phyloP scores from a whole-genome alignment of 768 basidiomycete genomes.

The Xerocomus spinulosus region DNA sequence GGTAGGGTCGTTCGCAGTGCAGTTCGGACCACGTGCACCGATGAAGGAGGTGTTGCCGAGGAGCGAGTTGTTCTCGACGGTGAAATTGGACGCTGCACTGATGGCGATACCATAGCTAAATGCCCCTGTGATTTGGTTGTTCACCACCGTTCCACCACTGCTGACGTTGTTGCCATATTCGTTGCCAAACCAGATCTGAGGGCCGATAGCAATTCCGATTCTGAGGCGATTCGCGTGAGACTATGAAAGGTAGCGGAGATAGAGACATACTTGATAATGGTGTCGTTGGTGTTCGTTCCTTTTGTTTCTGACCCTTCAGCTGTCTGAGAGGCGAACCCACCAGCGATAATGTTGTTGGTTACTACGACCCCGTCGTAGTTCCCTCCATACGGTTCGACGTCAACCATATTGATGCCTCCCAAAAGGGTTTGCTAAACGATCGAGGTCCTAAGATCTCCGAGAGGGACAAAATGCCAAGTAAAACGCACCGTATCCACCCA shows the following conservation, averaged over 20 bases:
- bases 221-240: slow-evolving; percentile 34
- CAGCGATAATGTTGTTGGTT: slow-evolving; percentile 59
- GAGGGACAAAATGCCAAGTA: not conserved
- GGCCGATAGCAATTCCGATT: slow-evolving; percentile 78
- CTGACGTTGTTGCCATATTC: slow-evolving; percentile 51
- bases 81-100: slow-evolving; percentile 61
- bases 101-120: slow-evolving; percentile 74
- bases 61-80: slow-evolving; percentile 56
- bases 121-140: slow-evolving; percentile 60
- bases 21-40: slow-evolving; percentile 63
- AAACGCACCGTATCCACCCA: slow-evolving; percentile 59
- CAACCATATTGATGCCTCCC: slow-evolving; percentile 78
- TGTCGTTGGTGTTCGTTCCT: slow-evolving; percentile 55
- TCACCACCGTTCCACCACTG: slow-evolving; percentile 47
- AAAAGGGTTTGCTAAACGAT: slow-evolving; percentile 55
- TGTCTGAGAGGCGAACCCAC: slow-evolving; percentile 58
- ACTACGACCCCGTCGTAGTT: slow-evolving; percentile 63
- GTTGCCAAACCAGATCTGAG: slow-evolving; percentile 70
- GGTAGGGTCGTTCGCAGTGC: slow-evolving; percentile 43
- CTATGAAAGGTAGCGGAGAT: not conserved
- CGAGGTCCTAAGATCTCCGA: not conserved
- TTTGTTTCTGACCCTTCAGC: slow-evolving; percentile 37
- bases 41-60: slow-evolving; percentile 73
- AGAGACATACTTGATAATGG: slow-evolving; percentile 62
- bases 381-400: slow-evolving; percentile 63